Conservation (phyloP, 495 filamentous ascomycete genomes). For the Bathelium albidoporum region DNA sequence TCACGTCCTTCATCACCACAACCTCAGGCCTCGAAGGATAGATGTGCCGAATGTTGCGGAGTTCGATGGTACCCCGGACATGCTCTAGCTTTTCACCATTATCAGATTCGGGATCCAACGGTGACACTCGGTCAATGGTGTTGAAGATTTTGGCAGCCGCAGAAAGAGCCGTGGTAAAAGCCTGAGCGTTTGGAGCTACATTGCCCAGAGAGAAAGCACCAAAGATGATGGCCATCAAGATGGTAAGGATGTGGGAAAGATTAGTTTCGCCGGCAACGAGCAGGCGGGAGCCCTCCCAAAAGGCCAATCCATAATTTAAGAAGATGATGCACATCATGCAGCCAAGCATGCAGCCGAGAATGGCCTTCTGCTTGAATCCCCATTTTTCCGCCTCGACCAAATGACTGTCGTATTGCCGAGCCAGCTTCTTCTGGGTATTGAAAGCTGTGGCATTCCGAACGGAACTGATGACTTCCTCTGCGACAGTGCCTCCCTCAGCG, state of each 20-base stretch:
- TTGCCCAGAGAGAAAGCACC: slow-evolving; percentile 87
- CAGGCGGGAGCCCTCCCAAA: slow-evolving; percentile 88
- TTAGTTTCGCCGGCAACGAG: slow-evolving; percentile 55
- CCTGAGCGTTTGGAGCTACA: slow-evolving; percentile 73
- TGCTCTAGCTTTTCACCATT: slow-evolving; percentile 59
- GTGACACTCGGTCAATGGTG: slow-evolving; percentile 85
- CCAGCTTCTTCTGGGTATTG: slow-evolving; percentile 80
- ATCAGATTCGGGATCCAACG: slow-evolving; percentile 66
- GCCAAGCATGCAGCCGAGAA: slow-evolving; percentile 66
- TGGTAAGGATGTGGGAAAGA: slow-evolving; percentile 53
- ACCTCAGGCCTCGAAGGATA: slow-evolving; percentile 91
- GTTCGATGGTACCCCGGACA: slow-evolving; percentile 67
- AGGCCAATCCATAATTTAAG: slow-evolving; percentile 78
- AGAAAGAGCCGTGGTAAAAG: slow-evolving; percentile 70
- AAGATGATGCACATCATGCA: slow-evolving; percentile 75
- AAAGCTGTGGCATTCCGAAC: slow-evolving; percentile 91
- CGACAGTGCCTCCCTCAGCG: slow-evolving; percentile 75
- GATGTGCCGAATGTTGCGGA: slow-evolving; percentile 79
- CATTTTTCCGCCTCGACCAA: slow-evolving; percentile 61
- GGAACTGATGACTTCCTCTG: slow-evolving; percentile 90
- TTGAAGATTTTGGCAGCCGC: slow-evolving; percentile 84
- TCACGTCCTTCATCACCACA: slow-evolving; percentile 72
- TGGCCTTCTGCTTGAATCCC: slow-evolving; percentile 63
- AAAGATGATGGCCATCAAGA: slow-evolving; percentile 81
- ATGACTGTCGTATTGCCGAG: slow-evolving; percentile 69